Evolutionary conservation across 2,329 filamentous ascomycete species (phyloP), one percentile per base, ranked within the genome.

Genomic region (Pezicula radicicola): DNA sequence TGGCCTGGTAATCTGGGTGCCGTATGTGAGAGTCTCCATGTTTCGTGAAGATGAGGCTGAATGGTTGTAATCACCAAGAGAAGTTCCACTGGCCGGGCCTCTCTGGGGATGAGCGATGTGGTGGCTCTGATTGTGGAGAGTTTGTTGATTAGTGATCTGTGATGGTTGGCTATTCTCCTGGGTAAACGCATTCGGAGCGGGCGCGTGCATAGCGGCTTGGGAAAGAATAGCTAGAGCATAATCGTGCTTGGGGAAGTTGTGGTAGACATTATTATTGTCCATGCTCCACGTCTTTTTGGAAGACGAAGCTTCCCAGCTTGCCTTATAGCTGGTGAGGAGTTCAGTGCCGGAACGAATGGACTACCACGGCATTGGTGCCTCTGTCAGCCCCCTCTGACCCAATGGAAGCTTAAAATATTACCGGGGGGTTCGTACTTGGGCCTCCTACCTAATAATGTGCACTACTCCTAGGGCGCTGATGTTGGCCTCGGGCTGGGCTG

Each of bases 221-320:
- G 60, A 61, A 15, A 66, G 56, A 27, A 65, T 52, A 28, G 56
- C 49, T 42, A 65, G 46, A 44, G 63, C 61, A 56, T 61, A 60
- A 21, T 62, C 53, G 47, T 63, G 55, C 16, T 57, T 52, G 6
- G 54, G 59, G 16, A 21, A 42, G 4, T 42, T 42, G 40, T 42
- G 18, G 42, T 27, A 45, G 42, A 27, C 27, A 16, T 47, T 21
- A 28, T 16, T 18, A 18, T 47, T 33, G 30, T 27, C 28, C 45
- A 47, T 47, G 9, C 16, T 44, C 21, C 16, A 18, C 4, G 21
- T 19, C n/a, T 40, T 28, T 25, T 27, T 45, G 10, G 21, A 25
- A 28, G 19, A 12, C 12, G 42, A 28, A 7, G 21, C 12, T 21
- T 30, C 42, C 42, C 10, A 27, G 42, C 6, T n/a, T 27, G 19